A percentile compares a stretch with the other conserved stretches of the same genome.
phyloP scores from a whole-genome alignment of 1,139 yeast genomes.

The Debaryomyces udenii region DNA sequence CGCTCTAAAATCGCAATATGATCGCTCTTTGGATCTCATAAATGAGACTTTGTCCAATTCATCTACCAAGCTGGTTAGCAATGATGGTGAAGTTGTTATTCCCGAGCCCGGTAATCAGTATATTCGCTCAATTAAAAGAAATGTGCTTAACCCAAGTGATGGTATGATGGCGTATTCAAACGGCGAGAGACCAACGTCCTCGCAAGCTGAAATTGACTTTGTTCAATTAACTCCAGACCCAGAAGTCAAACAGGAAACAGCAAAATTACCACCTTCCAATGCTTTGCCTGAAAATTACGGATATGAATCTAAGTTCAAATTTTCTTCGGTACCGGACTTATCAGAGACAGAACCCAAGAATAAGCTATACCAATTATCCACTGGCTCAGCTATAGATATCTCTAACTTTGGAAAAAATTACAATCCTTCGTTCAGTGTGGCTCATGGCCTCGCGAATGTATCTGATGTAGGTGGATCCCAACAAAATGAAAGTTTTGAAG shows the following conservation, averaged over 20 bases:
- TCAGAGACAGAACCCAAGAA: slow-evolving; percentile 12
- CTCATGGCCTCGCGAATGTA: slow-evolving; percentile 3
- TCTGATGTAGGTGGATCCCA: not conserved
- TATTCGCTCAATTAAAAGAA: slow-evolving; percentile 18
- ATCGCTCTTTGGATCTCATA: slow-evolving; percentile 31
- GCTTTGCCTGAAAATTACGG: slow-evolving; percentile 9
- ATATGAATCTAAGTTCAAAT: slow-evolving; percentile 13
- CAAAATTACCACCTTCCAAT: too few relatives aligned
- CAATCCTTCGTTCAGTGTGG: slow-evolving; percentile 39
- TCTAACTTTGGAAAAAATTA: slow-evolving; percentile 45
- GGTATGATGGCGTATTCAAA: slow-evolving; percentile 8
- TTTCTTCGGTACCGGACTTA: slow-evolving; percentile 33
- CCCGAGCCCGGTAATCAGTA: slow-evolving; percentile 6
- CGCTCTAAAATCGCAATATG: slow-evolving; percentile 23
- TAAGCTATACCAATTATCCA: slow-evolving; percentile 30
- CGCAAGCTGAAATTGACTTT: slow-evolving; percentile 31
- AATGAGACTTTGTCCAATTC: slow-evolving; percentile 29
- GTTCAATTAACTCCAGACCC: slow-evolving; percentile 1
- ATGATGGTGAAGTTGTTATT: not conserved
- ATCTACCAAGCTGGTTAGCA: slow-evolving; percentile 1
- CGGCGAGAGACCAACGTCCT: slow-evolving; percentile 33
- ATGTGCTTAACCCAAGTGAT: slow-evolving; percentile 13
- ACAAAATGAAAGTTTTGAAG: slow-evolving; percentile 4
- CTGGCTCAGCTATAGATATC: slow-evolving; percentile 47
- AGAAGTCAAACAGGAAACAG: not conserved